Evolutionary conservation across 768 basidiomycete genomes (phyloP), one percentile per base, ranked within the genome.

Genomic region (Agrocybe pediades): DNA sequence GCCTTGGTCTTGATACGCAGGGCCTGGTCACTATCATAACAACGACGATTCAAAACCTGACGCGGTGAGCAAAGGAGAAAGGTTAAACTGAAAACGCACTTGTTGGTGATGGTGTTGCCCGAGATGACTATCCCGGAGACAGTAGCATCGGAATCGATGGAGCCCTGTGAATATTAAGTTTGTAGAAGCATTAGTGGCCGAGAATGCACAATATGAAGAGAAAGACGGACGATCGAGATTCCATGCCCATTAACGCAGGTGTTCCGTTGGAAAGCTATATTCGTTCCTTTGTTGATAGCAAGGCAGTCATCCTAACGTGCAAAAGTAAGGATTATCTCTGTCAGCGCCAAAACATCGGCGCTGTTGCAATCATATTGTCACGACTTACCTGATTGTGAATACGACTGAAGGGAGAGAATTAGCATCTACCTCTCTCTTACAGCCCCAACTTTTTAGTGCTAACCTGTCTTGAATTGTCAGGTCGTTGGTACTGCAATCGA

Each of bases 241-340:
- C 87, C 86, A 45, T 90, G 87, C 2, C 87, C 86, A 20, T 74
- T 73, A 2, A 68, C 67, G 67, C 87, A 88, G 19, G 68, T 68
- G 63, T 86, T 85, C 30, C 78, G 64, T 49, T 69, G 67, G 70
- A 87, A 74, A 21, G 70, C 41, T 27, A 82, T 79, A 54, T 78
- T 79, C 5, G 68, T 52, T 1, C 75, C 76, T 43, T 63, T 68
- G 53, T 75, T 75, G 45, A 77, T 75, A 21, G 87, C 83, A 20
- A 88, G 68, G 62, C 85, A 88, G 59, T 88, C 86, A 54, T 88
- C 84, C 77, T 36, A 36, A 36, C 33, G 11, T n/a, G n/a, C n/a
- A 36, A 15, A 36, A 15, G 13, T n/a, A 13, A 15, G 11, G n/a
- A n/a, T n/a, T n/a, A n/a, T n/a, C n/a, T n/a, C n/a, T n/a, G n/a